Evolutionary conservation across 2,329 filamentous ascomycete species (phyloP).

Genomic region (Cylindrodendrum hubeiense): DNA sequence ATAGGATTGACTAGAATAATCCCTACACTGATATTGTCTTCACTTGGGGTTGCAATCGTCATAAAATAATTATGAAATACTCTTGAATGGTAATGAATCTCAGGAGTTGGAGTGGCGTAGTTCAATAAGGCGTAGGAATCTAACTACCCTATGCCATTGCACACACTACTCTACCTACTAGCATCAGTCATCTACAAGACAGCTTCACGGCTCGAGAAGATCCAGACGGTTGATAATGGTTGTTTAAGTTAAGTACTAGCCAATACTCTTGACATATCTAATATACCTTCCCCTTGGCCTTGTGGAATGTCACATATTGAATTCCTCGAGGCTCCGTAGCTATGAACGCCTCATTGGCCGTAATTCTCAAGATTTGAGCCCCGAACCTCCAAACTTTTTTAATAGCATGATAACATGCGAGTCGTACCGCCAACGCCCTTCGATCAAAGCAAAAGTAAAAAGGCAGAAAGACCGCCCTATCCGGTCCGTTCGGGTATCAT

Average conservation of each 20-base stretch:
- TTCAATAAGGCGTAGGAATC: no score
- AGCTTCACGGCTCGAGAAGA: no score
- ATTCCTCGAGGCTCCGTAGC: background rate
- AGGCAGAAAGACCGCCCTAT: constrained; percentile 1
- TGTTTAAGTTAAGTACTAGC: background rate
- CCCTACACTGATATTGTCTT: no score
- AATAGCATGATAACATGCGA: constrained; percentile 15
- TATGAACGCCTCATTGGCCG: background rate
- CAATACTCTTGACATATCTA: constrained; percentile 6
- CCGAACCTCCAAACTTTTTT: constrained; percentile 17
- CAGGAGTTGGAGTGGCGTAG: no score
- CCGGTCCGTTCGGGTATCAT: constrained; percentile 25
- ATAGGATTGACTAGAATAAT: no score
- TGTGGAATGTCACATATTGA: background rate
- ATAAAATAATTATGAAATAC: no score
- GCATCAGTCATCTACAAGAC: no score
- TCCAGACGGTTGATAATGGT: background rate
- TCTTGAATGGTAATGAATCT: no score
- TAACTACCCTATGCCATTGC: no score
- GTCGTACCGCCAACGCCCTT: constrained; percentile 20
- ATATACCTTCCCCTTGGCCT: background rate
- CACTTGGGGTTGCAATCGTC: no score
- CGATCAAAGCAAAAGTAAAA: background rate
- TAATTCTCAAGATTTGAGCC: background rate
- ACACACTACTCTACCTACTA: no score